These are phyloP conservation scores for Podaxis mareebaensis DNA, from an alignment of 768 basidiomycete genomes.

Conservation along the genomic window DNA sequence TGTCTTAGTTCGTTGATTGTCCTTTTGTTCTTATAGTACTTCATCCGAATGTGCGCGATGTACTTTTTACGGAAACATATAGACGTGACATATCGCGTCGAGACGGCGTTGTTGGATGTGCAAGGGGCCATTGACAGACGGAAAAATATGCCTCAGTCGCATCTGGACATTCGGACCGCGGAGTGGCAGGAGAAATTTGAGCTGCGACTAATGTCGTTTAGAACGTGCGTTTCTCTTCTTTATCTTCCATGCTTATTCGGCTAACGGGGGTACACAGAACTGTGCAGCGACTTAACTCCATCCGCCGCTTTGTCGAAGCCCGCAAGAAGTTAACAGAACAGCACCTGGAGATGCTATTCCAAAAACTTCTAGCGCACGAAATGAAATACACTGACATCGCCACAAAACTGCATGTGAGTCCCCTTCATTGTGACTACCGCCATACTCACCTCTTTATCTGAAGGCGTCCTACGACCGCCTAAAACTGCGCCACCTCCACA, in stretches of 20 bases:
- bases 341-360: constrained; percentile 28
- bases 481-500: constrained; percentile 32
- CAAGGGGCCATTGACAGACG: constrained; percentile 10
- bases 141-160: constrained; percentile 17
- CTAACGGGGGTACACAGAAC: constrained; percentile 25
- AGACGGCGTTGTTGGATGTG: constrained; percentile 23
- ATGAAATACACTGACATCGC: constrained; percentile 37
- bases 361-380: constrained; percentile 41
- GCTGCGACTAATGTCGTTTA: constrained; percentile 32
- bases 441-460: not conserved
- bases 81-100: constrained; percentile 30
- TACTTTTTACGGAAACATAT: constrained; percentile 24
- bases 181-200: constrained; percentile 35
- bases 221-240: constrained; percentile 28
- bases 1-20: not conserved
- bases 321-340: constrained; percentile 27
- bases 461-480: constrained; percentile 37
- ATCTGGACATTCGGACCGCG: constrained; percentile 33
- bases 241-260: not conserved
- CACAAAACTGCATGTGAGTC: constrained; percentile 35
- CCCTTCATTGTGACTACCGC: not conserved
- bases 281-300: constrained; percentile 28
- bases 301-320: constrained; percentile 28
- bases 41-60: constrained; percentile 2
- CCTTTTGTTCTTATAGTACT: constrained; percentile 2